phyloP scores from a whole-genome alignment of 495 filamentous ascomycete genomes.

The Annulohypoxylon bovei region DNA sequence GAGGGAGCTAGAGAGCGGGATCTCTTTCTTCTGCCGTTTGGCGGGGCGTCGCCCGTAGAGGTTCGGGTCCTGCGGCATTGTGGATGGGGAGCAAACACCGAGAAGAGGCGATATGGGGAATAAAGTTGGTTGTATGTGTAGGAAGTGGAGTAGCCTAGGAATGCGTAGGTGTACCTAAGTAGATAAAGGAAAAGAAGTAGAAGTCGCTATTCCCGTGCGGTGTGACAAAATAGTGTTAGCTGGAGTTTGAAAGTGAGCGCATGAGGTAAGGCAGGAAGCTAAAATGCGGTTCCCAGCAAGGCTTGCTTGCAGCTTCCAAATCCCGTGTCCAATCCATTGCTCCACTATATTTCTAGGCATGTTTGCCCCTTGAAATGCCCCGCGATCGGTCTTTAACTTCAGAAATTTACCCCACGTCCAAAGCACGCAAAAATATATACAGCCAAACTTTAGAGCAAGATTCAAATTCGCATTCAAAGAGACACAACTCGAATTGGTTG shows the following conservation, averaged over 20 bases:
- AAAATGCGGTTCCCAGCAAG: constrained; percentile 13
- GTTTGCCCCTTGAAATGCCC: constrained; percentile 27
- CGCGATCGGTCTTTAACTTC: constrained; percentile 37
- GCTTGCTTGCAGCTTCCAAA: constrained; percentile 7
- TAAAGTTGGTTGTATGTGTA: not conserved
- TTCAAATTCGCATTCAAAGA: not conserved
- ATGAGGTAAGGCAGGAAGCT: not conserved
- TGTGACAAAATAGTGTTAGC: not conserved
- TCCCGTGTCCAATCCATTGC: not conserved
- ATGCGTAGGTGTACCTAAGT: not conserved
- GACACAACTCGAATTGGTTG: not conserved
- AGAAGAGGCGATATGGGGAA: not conserved
- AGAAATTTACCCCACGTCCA: constrained; percentile 44
- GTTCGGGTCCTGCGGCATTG: constrained; percentile 66
- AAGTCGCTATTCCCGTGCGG: constrained; percentile 20
- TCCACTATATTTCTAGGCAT: constrained; percentile 23
- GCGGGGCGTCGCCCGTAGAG: constrained; percentile 81
- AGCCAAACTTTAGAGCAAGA: constrained; percentile 3
- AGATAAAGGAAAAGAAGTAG: constrained; percentile 5
- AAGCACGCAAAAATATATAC: constrained; percentile 16
- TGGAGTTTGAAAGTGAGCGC: constrained; percentile 4
- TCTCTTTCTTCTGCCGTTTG: constrained; percentile 67
- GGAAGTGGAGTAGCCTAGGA: not conserved
- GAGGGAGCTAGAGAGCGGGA: constrained; percentile 76
- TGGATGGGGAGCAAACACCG: constrained; percentile 11